Evolutionary conservation across 1,139 yeast species (phyloP), one percentile per base, ranked within the genome.

Genomic region (Scheffersomyces insectosa): DNA sequence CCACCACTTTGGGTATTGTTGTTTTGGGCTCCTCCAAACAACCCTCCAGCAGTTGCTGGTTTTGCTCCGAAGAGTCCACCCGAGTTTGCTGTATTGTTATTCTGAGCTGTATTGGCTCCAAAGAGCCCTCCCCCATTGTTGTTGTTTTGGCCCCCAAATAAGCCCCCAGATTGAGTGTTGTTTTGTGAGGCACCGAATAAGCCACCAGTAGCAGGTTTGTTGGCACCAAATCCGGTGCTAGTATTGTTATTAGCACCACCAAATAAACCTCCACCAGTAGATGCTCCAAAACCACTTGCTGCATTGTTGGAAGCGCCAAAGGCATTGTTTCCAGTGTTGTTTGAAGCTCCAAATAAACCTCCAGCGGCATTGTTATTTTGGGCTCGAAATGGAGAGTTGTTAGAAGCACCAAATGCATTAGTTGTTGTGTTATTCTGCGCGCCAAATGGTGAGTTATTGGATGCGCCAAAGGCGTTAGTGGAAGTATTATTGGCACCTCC

Each of bases 141-240:
- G 36, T 38, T 35, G 27, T 33, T 34, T 46, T 50, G 57, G 5
- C 50, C 56, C 1, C 76, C 77, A 59, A 70, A 71, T 20, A 66
- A 52, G 8, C 76, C 72, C 7, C 72, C 68, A 4, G 59, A 5
- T 31, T 31, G 34, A 11, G 29, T 31, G 14, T 28, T 33, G 10
- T 23, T 37, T 29, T 33, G 39, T 30, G 15, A 13, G 33, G 34
- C 38, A n/a, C 76, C 76, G 50, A 70, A 66, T n/a, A 65, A 47
- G 1, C 68, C 67, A 28, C 65, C 62, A 20, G 62, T 41, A 2
- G 59, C 52, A 28, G 56, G 55, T 28, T 56, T 57, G 37, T 45
- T 49, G n/a, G 51, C 45, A 5, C 50, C 49, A 34, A 40, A 51
- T 3, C 49, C 42, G 7, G 37, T 41, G 29, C 28, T 37, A 33